Conservation (phyloP, 345 rosid species). For the Salix koriyanagi region DNA sequence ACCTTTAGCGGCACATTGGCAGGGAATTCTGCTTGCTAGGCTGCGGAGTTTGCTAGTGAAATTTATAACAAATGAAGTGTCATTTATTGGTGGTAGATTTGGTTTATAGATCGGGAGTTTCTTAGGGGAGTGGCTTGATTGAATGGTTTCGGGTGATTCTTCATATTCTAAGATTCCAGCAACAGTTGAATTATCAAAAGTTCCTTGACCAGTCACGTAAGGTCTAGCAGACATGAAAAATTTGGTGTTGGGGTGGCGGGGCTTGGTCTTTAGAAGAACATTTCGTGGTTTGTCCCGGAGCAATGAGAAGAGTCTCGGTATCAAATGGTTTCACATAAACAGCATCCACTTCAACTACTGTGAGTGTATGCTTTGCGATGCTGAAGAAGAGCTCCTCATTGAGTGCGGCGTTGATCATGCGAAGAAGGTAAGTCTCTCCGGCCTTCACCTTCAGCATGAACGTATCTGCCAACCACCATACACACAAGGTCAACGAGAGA, state of each 20-base stretch:
- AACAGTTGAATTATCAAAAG: constrained; percentile 11
- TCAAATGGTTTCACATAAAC: constrained; percentile 16
- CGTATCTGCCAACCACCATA: no score
- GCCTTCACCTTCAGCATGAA: constrained; percentile 1
- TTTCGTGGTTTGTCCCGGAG: constrained; percentile 14
- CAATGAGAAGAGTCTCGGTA: background rate
- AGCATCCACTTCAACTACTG: constrained; percentile 11
- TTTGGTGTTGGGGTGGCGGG: background rate
- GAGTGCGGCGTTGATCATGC: constrained; percentile 16
- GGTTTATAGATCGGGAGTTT: constrained; percentile 9
- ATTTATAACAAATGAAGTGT: constrained; percentile 6
- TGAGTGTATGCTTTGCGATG: constrained; percentile 8
- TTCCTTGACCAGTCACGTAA: constrained; percentile 10
- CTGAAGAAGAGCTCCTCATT: constrained; percentile 17
- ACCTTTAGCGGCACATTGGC: constrained; percentile 11
- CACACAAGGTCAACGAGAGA: no score
- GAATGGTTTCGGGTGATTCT: background rate
- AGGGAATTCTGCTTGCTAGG: constrained; percentile 9
- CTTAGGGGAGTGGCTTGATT: background rate
- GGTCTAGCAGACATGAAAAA: constrained; percentile 19
- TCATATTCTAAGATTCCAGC: constrained; percentile 10
- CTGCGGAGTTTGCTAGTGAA: constrained; percentile 5
- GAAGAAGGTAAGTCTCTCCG: constrained; percentile 15
- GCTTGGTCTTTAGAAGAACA: constrained; percentile 11
- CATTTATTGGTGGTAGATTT: constrained; percentile 2